Conservation (phyloP, 108 stramenopile species). For the Cyclotella atomus region DNA sequence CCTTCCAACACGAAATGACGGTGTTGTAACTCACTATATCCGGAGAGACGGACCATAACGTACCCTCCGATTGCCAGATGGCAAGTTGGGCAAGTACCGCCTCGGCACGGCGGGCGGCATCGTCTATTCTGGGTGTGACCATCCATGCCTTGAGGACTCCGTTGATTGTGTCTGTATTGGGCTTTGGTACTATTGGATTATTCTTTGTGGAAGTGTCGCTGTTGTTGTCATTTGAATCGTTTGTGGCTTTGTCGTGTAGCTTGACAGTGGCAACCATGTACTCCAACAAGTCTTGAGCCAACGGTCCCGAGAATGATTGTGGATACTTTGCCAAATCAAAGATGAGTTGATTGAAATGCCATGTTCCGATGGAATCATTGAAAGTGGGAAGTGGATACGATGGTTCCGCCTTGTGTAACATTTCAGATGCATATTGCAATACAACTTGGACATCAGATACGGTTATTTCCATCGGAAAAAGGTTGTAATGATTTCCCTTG, state of each 20-base stretch:
- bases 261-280: slow-evolving; percentile 36
- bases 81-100: slow-evolving; percentile 44
- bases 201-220: too few species aligned
- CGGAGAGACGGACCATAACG: slow-evolving; percentile 30
- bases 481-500: slow-evolving; percentile 2
- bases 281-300: slow-evolving; percentile 47
- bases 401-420: slow-evolving; percentile 24
- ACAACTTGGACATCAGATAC: slow-evolving; percentile 17
- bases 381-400: slow-evolving; percentile 9
- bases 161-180: slow-evolving; percentile 40
- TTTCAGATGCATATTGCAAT: slow-evolving; percentile 25
- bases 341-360: slow-evolving; percentile 49
- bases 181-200: slow-evolving; percentile 41
- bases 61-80: slow-evolving; percentile 42
- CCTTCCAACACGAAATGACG: slow-evolving; percentile 71
- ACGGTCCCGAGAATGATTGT: slow-evolving; percentile 27
- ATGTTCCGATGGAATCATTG: slow-evolving; percentile 27
- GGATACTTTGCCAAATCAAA: slow-evolving; percentile 45
- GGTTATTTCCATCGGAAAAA: slow-evolving; percentile 16
- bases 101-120: slow-evolving; percentile 38
- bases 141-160: slow-evolving; percentile 48
- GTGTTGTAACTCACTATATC: slow-evolving; percentile 49
- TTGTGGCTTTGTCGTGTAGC: too few species aligned
- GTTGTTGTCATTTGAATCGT: neutral
- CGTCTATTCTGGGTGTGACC: slow-evolving; percentile 40